These are phyloP conservation scores for Bonia amplexicaulis DNA, from an alignment of 176 grass and related monocot genomes.

Conservation along the genomic window DNA sequence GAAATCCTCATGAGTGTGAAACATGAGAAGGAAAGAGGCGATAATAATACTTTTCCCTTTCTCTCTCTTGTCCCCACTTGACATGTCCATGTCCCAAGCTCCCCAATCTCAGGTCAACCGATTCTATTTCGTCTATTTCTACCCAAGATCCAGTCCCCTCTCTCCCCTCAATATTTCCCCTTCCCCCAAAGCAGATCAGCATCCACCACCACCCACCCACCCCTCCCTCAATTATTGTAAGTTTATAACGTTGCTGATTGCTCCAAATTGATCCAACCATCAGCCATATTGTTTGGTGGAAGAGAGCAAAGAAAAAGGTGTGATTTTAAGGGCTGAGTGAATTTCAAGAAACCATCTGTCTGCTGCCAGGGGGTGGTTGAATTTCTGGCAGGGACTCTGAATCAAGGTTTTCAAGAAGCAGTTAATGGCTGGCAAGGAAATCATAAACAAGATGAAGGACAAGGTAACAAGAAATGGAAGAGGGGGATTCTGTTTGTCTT, in stretches of 20 bases:
- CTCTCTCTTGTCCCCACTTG: constrained; percentile 19
- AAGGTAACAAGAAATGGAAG: constrained; percentile 33
- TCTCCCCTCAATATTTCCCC: neutral
- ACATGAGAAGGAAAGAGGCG: neutral
- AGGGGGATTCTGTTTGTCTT: neutral
- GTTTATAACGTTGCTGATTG: constrained; percentile 3
- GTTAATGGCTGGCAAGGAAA: constrained; percentile 59
- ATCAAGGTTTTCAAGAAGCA: neutral
- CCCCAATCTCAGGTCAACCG: constrained; percentile 22
- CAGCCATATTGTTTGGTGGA: neutral
- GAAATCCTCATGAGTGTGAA: neutral
- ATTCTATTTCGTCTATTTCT: constrained; percentile 9
- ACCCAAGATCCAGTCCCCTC: constrained; percentile 32
- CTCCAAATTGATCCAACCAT: constrained; percentile 19
- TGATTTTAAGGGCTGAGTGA: neutral
- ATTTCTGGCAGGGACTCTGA: constrained; percentile 9
- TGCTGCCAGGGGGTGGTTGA: neutral
- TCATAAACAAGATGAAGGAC: constrained; percentile 61
- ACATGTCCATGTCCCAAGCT: constrained; percentile 1
- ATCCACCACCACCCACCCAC: constrained; percentile 22
- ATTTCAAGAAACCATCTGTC: constrained; percentile 17
- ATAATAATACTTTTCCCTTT: neutral
- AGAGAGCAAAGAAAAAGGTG: constrained; percentile 1
- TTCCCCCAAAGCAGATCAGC: neutral
- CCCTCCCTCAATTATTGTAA: constrained; percentile 34